A percentile compares a stretch with the other conserved stretches of the same genome.
Conservation (phyloP, 371 early-diverging fungal genomes). For the Lichtheimia hyalospora region DNA sequence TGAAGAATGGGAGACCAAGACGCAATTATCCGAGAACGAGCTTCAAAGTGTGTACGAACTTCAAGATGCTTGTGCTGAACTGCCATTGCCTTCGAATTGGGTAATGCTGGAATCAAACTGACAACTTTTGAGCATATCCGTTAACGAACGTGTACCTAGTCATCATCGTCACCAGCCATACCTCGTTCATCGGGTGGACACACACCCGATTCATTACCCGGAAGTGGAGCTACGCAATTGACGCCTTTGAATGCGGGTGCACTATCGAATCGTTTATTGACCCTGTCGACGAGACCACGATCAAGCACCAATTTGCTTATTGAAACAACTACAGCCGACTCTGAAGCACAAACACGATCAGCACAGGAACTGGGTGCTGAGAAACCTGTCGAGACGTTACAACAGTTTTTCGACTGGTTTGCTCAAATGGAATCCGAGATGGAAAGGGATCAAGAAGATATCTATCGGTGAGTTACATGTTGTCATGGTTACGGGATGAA, state of each 20-base stretch:
- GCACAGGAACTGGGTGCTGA: constrained; percentile 33
- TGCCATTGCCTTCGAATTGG: constrained; percentile 64
- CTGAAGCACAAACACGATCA: constrained; percentile 28
- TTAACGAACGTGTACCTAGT: constrained; percentile 11
- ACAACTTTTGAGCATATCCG: not conserved
- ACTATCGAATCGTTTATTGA: constrained; percentile 24
- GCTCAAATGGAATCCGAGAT: constrained; percentile 76
- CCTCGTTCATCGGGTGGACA: constrained; percentile 32
- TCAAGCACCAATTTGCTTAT: constrained; percentile 47
- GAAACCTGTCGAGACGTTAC: constrained; percentile 77
- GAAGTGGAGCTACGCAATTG: constrained; percentile 2
- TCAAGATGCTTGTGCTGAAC: constrained; percentile 68
- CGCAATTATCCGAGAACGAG: constrained; percentile 57
- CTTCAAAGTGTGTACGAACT: constrained; percentile 60
- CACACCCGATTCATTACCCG: constrained; percentile 29
- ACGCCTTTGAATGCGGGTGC: constrained; percentile 30
- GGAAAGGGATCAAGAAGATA: constrained; percentile 83
- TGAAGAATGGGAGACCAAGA: constrained; percentile 73
- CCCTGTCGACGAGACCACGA: constrained; percentile 31
- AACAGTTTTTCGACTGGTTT: constrained; percentile 92
- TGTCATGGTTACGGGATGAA: not conserved
- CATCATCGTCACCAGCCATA: constrained; percentile 27
- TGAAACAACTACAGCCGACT: constrained; percentile 33
- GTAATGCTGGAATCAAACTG: constrained; percentile 14
- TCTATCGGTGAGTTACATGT: constrained; percentile 56